Percentiles rank a stretch among this genome's conserved stretches.
These are phyloP conservation scores for Pythium grandisporangium DNA, from an alignment of 352 stramenopile genomes.

Conservation along the genomic window DNA sequence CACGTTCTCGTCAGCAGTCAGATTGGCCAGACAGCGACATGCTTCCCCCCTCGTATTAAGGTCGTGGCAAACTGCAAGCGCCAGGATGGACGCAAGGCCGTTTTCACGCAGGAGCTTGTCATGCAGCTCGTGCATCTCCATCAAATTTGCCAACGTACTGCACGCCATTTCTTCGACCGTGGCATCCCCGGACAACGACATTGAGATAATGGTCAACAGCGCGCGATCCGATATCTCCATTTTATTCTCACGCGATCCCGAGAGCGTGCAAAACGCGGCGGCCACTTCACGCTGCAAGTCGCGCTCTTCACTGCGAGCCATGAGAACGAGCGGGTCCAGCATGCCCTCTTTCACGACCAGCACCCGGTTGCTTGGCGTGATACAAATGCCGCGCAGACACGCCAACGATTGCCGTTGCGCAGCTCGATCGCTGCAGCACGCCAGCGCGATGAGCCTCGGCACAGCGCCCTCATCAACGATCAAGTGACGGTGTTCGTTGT, in stretches of 20 bases:
- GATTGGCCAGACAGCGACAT: slow-evolving; percentile 90
- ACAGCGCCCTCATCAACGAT: slow-evolving; percentile 93
- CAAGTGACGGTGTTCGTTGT: slow-evolving; percentile 86
- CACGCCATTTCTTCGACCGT: slow-evolving; percentile 90
- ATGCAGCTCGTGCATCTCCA: slow-evolving; percentile 93
- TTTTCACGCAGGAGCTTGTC: slow-evolving; percentile 92
- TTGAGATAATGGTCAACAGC: slow-evolving; percentile 93
- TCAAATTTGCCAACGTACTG: slow-evolving; percentile 93
- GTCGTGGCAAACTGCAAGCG: slow-evolving; percentile 85
- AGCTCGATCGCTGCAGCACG: slow-evolving; percentile 91
- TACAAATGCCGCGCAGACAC: slow-evolving; percentile 90
- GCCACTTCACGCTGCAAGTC: slow-evolving; percentile 91
- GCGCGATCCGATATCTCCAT: slow-evolving; percentile 91
- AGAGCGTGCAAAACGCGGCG: slow-evolving; percentile 91
- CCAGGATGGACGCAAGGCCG: slow-evolving; percentile 88
- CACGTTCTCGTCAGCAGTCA: slow-evolving; percentile 92
- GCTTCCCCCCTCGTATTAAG: slow-evolving; percentile 89
- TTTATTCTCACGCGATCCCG: slow-evolving; percentile 94
- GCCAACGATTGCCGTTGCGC: slow-evolving; percentile 90
- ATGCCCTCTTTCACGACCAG: slow-evolving; percentile 91
- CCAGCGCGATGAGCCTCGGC: slow-evolving; percentile 89
- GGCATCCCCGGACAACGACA: slow-evolving; percentile 89
- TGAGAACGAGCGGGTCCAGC: slow-evolving; percentile 93
- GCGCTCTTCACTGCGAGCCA: slow-evolving; percentile 89
- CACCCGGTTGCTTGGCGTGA: slow-evolving; percentile 83